A percentile compares a stretch with the other conserved stretches of the same genome.
Conservation (phyloP, 2,329 filamentous ascomycete species). For the Fusarium xyrophilum region DNA sequence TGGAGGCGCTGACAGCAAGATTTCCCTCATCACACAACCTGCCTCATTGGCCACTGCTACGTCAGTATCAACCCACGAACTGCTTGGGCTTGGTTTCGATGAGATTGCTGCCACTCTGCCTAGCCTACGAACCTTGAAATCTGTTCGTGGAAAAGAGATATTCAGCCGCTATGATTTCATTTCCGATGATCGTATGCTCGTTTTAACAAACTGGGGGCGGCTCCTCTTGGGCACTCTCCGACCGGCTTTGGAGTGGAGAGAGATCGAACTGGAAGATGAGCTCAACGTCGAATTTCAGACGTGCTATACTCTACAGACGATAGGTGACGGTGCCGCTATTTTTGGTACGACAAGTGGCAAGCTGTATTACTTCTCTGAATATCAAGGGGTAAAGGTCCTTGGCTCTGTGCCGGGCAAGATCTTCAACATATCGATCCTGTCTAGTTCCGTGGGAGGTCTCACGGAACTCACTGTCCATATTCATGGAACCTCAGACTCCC, state of each 20-base stretch:
- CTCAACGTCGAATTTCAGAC: constrained; percentile 50
- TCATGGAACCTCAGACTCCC: constrained; percentile 54
- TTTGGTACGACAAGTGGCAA: constrained; percentile 58
- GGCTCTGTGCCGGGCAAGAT: constrained; percentile 56
- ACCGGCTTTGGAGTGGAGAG: constrained; percentile 51
- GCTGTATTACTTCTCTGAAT: constrained; percentile 53
- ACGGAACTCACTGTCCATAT: constrained; percentile 54
- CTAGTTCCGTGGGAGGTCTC: not conserved
- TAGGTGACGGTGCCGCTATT: constrained; percentile 50
- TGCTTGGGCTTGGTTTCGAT: constrained; percentile 43
- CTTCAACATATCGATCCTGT: constrained; percentile 57
- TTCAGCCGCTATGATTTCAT: constrained; percentile 72
- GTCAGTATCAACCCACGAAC: not conserved
- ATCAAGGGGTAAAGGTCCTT: constrained; percentile 45
- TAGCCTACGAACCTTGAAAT: not conserved
- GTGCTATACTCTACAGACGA: constrained; percentile 56
- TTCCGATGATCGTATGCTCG: constrained; percentile 58
- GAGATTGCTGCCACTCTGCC: constrained; percentile 42
- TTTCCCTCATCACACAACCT: constrained; percentile 54
- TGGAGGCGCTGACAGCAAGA: constrained; percentile 84
- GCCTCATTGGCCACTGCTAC: not conserved
- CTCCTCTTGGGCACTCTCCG: constrained; percentile 57
- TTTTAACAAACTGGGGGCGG: constrained; percentile 66
- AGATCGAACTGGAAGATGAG: constrained; percentile 47
- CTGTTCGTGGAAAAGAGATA: constrained; percentile 49